Percentiles rank a stretch among this genome's conserved stretches.
These are phyloP conservation scores for Pleurotus sapidus DNA, from an alignment of 768 basidiomycete species.

Conservation along the genomic window DNA sequence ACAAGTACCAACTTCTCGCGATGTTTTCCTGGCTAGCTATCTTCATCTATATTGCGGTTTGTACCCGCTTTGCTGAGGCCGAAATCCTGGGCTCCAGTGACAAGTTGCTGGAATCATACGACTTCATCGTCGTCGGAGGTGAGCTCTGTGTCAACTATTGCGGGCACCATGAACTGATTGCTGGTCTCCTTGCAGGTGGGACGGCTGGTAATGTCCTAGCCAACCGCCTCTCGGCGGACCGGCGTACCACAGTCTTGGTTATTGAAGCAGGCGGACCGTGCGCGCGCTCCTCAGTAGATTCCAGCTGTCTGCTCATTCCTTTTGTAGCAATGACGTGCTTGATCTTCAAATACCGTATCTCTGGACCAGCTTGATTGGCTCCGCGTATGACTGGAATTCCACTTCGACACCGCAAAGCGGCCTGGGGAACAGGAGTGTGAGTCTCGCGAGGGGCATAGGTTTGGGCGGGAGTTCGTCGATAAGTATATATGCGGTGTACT, in stretches of 20 bases:
- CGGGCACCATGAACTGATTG: neutral
- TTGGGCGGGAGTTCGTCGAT: conserved; percentile 18
- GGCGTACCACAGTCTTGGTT: neutral
- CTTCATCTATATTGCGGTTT: no score
- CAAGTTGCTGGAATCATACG: neutral
- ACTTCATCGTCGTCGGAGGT: neutral
- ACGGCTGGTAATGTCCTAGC: conserved; percentile 1
- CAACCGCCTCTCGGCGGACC: conserved; percentile 1
- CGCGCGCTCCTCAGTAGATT: neutral
- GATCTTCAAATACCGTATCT: conserved; percentile 12
- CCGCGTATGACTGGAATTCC: conserved; percentile 22
- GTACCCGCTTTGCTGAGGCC: neutral
- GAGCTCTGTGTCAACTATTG: neutral
- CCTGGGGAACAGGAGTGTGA: conserved; percentile 13
- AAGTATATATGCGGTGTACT: conserved; percentile 9
- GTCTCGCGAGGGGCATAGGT: conserved; percentile 17
- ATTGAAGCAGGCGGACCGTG: conserved; percentile 2
- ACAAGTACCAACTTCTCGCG: no score
- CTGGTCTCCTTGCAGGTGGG: neutral
- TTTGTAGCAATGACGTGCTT: conserved; percentile 12
- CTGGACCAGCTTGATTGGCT: conserved; percentile 3
- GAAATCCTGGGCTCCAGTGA: neutral
- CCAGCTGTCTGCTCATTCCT: neutral
- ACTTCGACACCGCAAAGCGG: conserved; percentile 20
- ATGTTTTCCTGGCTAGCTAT: no score